A percentile compares a stretch with the other conserved stretches of the same genome.
Conservation (phyloP, 2,329 filamentous ascomycete species). For the Pseudopithomyces chartarum region DNA sequence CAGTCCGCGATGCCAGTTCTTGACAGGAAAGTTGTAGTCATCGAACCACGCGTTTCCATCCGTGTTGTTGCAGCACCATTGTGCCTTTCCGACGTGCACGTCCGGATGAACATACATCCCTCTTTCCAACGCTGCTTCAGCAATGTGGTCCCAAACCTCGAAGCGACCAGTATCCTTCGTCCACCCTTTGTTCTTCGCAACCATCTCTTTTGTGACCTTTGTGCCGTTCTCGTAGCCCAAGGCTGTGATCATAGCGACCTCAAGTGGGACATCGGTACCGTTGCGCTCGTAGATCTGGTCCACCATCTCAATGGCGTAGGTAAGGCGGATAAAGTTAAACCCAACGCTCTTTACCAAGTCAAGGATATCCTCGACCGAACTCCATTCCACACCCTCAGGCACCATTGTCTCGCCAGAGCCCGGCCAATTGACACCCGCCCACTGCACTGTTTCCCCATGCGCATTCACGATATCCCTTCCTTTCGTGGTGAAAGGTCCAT, state of each 20-base stretch:
- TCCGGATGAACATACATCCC: slow-evolving; percentile 39
- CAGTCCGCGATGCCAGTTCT: slow-evolving; percentile 60
- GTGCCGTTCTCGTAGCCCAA: slow-evolving; percentile 49
- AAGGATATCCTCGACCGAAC: slow-evolving; percentile 57
- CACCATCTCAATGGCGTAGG: slow-evolving; percentile 50
- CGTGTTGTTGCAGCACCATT: slow-evolving; percentile 41
- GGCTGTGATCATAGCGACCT: slow-evolving; percentile 46
- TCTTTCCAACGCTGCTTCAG: slow-evolving; percentile 30
- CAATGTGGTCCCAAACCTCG: slow-evolving; percentile 42
- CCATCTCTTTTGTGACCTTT: slow-evolving; percentile 45
- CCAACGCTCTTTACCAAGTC: slow-evolving; percentile 58
- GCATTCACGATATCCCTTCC: slow-evolving; percentile 48
- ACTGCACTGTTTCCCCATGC: slow-evolving; percentile 55
- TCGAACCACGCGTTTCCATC: slow-evolving; percentile 67
- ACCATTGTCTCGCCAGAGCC: slow-evolving; percentile 63
- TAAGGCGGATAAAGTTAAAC: slow-evolving; percentile 65
- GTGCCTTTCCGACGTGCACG: slow-evolving; percentile 37
- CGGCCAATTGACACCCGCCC: slow-evolving; percentile 64
- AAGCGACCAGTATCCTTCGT: slow-evolving; percentile 46
- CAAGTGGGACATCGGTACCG: slow-evolving; percentile 45
- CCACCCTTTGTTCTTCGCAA: slow-evolving; percentile 44
- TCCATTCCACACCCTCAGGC: slow-evolving; percentile 64
- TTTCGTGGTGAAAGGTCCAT: slow-evolving; percentile 43
- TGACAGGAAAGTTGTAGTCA: slow-evolving; percentile 58
- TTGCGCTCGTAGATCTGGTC: slow-evolving; percentile 50